Conservation (phyloP, 164 flowering plant genomes). For the Nymphaea thermarum region DNA sequence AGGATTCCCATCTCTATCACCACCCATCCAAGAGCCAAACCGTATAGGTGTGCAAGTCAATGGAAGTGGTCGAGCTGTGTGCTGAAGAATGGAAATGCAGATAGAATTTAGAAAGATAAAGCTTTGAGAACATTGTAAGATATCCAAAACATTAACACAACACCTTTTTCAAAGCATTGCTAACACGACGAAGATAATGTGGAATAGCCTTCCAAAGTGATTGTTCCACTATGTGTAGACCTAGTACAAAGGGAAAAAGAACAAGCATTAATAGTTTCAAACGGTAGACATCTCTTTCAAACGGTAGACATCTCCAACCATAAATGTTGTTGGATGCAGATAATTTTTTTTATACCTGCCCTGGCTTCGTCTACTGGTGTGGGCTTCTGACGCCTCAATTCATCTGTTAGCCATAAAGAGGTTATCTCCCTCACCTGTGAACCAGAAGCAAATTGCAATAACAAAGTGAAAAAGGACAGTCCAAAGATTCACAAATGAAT, state of each 20-base stretch:
- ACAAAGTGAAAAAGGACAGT: not conserved
- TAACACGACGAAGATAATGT: conserved; percentile 87
- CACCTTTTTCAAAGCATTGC: conserved; percentile 85
- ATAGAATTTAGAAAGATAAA: conserved; percentile 2
- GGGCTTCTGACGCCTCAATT: conserved; percentile 86
- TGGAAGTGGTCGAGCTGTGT: conserved; percentile 86
- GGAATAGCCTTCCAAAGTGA: conserved; percentile 95
- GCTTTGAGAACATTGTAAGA: too few species aligned
- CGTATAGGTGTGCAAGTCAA: conserved; percentile 82
- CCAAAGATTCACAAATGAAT: not conserved
- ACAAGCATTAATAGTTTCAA: not conserved
- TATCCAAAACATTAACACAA: not conserved
- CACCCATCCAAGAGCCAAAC: conserved; percentile 99
- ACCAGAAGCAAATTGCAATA: conserved; percentile 4
- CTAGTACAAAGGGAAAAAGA: conserved; percentile 17
- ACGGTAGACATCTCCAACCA: too few species aligned
- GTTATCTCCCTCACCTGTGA: conserved; percentile 78
- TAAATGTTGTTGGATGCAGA: too few species aligned
- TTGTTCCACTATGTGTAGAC: conserved; percentile 88
- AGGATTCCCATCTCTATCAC: conserved; percentile 99
- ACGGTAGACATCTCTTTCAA: too few species aligned
- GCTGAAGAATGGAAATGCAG: conserved; percentile 29
- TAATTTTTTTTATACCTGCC: conserved; percentile 38
- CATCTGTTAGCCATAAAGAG: conserved; percentile 95
- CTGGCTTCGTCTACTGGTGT: conserved; percentile 97